phyloP scores from a whole-genome alignment of 768 basidiomycete species.

The Ephemerocybe angulata region DNA sequence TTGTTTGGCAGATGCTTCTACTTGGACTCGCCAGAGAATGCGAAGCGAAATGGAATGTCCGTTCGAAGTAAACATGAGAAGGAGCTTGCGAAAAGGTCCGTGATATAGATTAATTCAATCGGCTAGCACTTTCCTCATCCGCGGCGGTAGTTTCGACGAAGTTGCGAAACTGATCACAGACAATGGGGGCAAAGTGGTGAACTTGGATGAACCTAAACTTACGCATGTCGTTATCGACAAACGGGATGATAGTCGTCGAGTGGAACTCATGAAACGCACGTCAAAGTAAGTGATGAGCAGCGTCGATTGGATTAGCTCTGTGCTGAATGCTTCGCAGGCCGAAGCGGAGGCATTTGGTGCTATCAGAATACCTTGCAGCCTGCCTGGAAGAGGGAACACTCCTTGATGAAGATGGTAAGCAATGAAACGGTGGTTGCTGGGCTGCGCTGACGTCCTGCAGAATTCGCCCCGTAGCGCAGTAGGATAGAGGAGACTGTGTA shows the following conservation, averaged over 20 bases:
- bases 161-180: conserved; percentile 49
- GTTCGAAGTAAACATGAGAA: conserved; percentile 52
- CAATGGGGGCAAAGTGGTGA: conserved; percentile 72
- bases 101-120: not conserved
- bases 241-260: conserved; percentile 70
- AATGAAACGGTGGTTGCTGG: not conserved
- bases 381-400: conserved; percentile 82
- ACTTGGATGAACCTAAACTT: conserved; percentile 70
- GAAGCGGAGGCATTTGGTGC: conserved; percentile 72
- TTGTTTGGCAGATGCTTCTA: conserved; percentile 70
- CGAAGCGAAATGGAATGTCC: conserved; percentile 57
- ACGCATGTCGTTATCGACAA: conserved; percentile 87
- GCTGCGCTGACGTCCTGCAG: not conserved
- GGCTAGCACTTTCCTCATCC: not conserved
- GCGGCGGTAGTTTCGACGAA: conserved; percentile 48
- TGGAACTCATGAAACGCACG: conserved; percentile 66
- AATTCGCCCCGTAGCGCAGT: not conserved
- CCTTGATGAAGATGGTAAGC: conserved; percentile 80
- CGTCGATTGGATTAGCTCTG: conserved; percentile 13
- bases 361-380: conserved; percentile 72
- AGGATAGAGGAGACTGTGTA: not conserved
- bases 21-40: conserved; percentile 78
- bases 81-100: conserved; percentile 53
- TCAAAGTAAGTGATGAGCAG: conserved; percentile 50
- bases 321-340: conserved; percentile 47